A percentile compares a stretch with the other conserved stretches of the same genome.
These are phyloP conservation scores for Brassica juncea DNA, from an alignment of 345 rosid species.

Conservation along the genomic window DNA sequence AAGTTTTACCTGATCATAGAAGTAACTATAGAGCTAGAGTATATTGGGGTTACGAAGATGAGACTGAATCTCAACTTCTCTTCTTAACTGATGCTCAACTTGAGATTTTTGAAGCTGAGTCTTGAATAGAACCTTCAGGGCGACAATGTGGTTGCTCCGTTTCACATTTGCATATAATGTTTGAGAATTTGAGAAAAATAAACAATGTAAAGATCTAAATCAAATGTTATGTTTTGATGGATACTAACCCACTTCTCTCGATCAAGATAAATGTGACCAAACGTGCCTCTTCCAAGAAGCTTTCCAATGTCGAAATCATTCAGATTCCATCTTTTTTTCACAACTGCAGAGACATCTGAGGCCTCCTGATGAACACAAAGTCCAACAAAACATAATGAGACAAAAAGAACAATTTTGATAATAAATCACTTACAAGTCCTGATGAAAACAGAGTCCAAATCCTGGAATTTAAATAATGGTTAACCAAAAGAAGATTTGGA, in stretches of 20 bases:
- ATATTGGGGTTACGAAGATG: slow-evolving; percentile 92
- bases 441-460: too few species aligned
- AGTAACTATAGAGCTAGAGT: slow-evolving; percentile 84
- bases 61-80: slow-evolving; percentile 96
- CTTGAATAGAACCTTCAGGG: slow-evolving; percentile 62
- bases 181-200: background rate
- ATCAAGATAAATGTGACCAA: slow-evolving; percentile 85
- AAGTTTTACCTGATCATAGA: slow-evolving; percentile 82
- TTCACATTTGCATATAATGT: slow-evolving; percentile 3
- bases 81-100: slow-evolving; percentile 88
- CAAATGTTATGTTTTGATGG: background rate
- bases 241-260: slow-evolving; percentile 76
- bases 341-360: slow-evolving; percentile 57
- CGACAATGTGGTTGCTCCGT: slow-evolving; percentile 92
- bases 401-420: too few species aligned
- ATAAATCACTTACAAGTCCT: too few species aligned
- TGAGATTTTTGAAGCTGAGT: slow-evolving; percentile 70
- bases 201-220: background rate
- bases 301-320: slow-evolving; percentile 90
- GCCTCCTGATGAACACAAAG: slow-evolving; percentile 23
- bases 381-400: background rate
- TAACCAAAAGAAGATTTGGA: too few species aligned
- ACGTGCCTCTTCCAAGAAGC: slow-evolving; percentile 87
- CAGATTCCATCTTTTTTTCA: slow-evolving; percentile 79
- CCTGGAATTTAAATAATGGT: too few species aligned